A percentile compares a stretch with the other conserved stretches of the same genome.
Conservation (phyloP, 192 early-diverging fungal species). For the Diversispora epigaea region DNA sequence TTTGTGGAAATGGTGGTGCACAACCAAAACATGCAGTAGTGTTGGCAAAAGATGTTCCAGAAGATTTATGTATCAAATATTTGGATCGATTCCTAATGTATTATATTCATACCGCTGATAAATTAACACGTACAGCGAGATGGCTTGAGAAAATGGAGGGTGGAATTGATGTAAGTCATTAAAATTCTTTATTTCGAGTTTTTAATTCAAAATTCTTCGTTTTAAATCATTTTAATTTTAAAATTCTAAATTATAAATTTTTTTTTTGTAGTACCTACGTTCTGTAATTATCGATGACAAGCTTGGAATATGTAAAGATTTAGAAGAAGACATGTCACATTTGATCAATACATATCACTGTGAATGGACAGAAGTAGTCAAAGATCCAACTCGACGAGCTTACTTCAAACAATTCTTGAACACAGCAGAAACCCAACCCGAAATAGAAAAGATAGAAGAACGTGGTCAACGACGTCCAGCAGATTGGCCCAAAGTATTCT, state of each 20-base stretch:
- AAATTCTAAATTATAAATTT: not conserved
- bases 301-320: conserved; percentile 61
- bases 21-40: conserved; percentile 68
- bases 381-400: conserved; percentile 52
- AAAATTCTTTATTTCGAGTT: not conserved
- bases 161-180: conserved; percentile 52
- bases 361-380: conserved; percentile 67
- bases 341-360: conserved; percentile 59
- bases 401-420: conserved; percentile 69
- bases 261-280: conserved; percentile 44
- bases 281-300: conserved; percentile 62
- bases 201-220: not conserved
- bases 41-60: conserved; percentile 53
- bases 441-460: conserved; percentile 60
- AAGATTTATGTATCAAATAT: conserved; percentile 55
- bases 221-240: not conserved
- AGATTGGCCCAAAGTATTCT: conserved; percentile 55
- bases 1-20: conserved; percentile 68
- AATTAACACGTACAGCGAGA: conserved; percentile 60
- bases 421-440: conserved; percentile 45
- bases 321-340: conserved; percentile 66
- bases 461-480: conserved; percentile 65
- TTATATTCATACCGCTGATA: conserved; percentile 70
- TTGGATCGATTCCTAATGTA: conserved; percentile 72
- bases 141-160: conserved; percentile 72